phyloP scores from a whole-genome alignment of 83 land plant genomes.

The Isoetes engelmannii region DNA sequence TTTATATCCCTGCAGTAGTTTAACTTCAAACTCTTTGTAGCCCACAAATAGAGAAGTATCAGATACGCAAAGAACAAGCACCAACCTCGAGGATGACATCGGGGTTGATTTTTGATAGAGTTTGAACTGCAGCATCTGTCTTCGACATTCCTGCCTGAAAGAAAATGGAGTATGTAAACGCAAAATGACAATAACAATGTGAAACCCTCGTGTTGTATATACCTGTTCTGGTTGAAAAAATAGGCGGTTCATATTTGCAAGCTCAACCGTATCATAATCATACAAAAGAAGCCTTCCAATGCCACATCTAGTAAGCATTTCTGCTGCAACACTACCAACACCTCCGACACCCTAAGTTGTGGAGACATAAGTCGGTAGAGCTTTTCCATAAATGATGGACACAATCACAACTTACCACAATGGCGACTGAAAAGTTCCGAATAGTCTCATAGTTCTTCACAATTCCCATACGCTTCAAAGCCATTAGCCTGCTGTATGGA shows the following conservation, averaged over 20 bases:
- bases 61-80: neutral
- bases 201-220: neutral
- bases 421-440: conserved; percentile 86
- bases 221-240: conserved; percentile 97
- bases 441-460: conserved; percentile 82
- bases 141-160: conserved; percentile 93
- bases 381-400: neutral
- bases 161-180: neutral
- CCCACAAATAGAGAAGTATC: neutral
- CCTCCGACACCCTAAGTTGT: conserved; percentile 85
- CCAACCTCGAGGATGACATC: conserved; percentile 88
- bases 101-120: conserved; percentile 80
- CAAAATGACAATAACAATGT: neutral
- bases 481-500: conserved; percentile 98
- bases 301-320: conserved; percentile 97
- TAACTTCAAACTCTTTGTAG: conserved; percentile 4
- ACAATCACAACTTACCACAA: conserved; percentile 52
- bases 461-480: conserved; percentile 96
- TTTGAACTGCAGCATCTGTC: conserved; percentile 98
- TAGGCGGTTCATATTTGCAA: conserved; percentile 95
- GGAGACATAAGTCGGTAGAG: too few species aligned
- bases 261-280: conserved; percentile 97
- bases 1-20: conserved; percentile 69
- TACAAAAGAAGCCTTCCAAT: conserved; percentile 90
- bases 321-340: conserved; percentile 99